Percentiles rank a stretch among this genome's conserved stretches.
These are phyloP conservation scores for Phytophthora fragariae DNA, from an alignment of 352 stramenopile species.

Conservation along the genomic window DNA sequence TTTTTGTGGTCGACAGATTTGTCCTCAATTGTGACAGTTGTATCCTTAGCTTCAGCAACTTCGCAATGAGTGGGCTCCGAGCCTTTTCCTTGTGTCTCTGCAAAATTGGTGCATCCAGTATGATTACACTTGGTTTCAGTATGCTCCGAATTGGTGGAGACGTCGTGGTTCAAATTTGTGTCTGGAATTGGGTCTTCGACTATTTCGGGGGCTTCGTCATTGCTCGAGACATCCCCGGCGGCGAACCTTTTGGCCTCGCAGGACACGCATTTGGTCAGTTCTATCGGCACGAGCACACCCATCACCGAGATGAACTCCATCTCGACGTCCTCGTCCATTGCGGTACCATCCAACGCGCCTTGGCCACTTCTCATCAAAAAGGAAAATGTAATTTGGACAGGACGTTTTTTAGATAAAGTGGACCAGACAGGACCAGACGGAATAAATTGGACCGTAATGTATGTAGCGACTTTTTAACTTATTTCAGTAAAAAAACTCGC, in stretches of 20 bases:
- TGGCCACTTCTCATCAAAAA: not conserved
- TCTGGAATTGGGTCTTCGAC: not conserved
- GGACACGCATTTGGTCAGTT: conserved; percentile 24
- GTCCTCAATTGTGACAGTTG: not conserved
- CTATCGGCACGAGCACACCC: conserved; percentile 21
- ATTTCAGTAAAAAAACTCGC: too few species aligned
- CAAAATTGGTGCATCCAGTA: not conserved
- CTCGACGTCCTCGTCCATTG: conserved; percentile 18
- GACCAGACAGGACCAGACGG: not conserved
- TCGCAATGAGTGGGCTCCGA: not conserved
- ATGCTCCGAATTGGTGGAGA: not conserved
- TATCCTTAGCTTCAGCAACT: not conserved
- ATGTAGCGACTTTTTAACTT: too few species aligned
- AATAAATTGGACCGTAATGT: too few species aligned
- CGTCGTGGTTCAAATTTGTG: not conserved
- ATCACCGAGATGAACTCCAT: conserved; percentile 27
- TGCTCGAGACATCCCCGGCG: not conserved
- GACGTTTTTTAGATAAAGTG: not conserved
- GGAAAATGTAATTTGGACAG: not conserved
- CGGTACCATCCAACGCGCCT: not conserved
- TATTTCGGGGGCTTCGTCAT: not conserved
- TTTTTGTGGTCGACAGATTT: not conserved
- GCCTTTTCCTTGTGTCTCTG: not conserved
- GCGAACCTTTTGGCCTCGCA: conserved; percentile 7
- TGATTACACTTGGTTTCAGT: conserved; percentile 4